Evolutionary conservation across 768 basidiomycete genomes (phyloP), one percentile per base, ranked within the genome.

Genomic region (Termitomyces sp.): DNA sequence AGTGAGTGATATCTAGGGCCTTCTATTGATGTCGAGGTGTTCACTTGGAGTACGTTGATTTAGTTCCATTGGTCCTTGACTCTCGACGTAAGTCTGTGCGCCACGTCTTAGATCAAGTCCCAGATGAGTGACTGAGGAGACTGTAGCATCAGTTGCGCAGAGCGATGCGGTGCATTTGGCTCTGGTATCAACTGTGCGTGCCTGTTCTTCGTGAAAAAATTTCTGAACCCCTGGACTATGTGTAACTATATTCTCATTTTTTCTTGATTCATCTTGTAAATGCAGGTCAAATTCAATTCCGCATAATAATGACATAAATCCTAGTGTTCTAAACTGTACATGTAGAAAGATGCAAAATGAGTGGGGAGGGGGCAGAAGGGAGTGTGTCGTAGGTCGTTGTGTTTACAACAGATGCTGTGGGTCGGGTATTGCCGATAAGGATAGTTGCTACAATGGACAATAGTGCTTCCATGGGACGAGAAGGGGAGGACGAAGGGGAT

Each of bases 361-460:
- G 25, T 43, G 25, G 29, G 16, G 23, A 12, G 6, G 32, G 3
- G 16, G 31, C 3, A 23, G 15, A 5, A 43, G 16, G 3, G 35
- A 36, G 23, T 7, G 11, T 15, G 47, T 10, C n/a, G 23, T 44
- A 23, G 31, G 16, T 32, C 22, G 31, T 52, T 31, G 18, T 35
- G 27, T 40, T 41, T 51, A 47, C 33, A 47, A 29, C 15, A 33
- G 43, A 41, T 39, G 39, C 18, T n/a, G 44, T 46, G 18, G 29
- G 38, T 27, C 33, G 40, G 38, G 55, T 44, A 38, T 27, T 53
- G 57, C 53, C 56, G 54, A 57, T 59, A 55, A 61, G 33, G 41
- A 59, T 52, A 59, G 50, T 55, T 50, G 60, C 55, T 61, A 61
- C 60, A 61, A 53, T 56, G 51, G 43, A 48, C 51, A 35, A 40